Evolutionary conservation across 2,329 filamentous ascomycete genomes (phyloP).

Genomic region (Aspergillus sp.): DNA sequence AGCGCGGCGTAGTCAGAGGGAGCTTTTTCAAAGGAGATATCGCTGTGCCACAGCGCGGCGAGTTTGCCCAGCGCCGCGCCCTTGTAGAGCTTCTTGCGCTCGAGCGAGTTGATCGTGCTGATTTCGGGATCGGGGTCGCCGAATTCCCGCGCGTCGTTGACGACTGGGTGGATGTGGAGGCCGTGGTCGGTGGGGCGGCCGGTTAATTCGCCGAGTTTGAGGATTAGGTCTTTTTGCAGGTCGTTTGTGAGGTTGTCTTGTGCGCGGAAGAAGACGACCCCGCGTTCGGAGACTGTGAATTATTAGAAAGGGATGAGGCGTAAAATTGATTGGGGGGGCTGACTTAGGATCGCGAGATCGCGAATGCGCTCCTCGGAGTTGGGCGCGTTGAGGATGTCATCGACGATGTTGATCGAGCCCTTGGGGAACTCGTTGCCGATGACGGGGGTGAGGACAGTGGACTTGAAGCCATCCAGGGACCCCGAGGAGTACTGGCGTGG

Average conservation of each 20-base stretch:
- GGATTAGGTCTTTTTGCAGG: constrained; percentile 67
- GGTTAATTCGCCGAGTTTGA: constrained; percentile 62
- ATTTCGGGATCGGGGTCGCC: constrained; percentile 64
- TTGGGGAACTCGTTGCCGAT: constrained; percentile 50
- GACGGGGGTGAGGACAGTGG: constrained; percentile 36
- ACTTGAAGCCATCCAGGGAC: constrained; percentile 21
- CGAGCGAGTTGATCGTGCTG: constrained; percentile 65
- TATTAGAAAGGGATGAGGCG: background rate
- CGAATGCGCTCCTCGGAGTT: constrained; percentile 67
- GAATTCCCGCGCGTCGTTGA: constrained; percentile 59
- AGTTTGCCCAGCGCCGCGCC: constrained; percentile 21
- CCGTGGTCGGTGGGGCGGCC: constrained; percentile 63
- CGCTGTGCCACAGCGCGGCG: constrained; percentile 58
- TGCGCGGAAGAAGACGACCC: constrained; percentile 71
- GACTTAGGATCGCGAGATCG: constrained; percentile 71
- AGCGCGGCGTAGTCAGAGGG: constrained; percentile 68
- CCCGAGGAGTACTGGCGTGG: constrained; percentile 20
- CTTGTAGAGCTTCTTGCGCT: constrained; percentile 54
- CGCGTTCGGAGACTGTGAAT: constrained; percentile 65
- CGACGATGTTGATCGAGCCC: constrained; percentile 45
- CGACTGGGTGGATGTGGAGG: constrained; percentile 65
- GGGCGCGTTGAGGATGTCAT: constrained; percentile 60
- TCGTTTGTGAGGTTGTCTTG: constrained; percentile 66
- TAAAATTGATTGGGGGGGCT: no score
- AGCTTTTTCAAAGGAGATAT: constrained; percentile 68